Conservation (phyloP, 2,329 filamentous ascomycete genomes). For the Lecanoromycetidae sp. region DNA sequence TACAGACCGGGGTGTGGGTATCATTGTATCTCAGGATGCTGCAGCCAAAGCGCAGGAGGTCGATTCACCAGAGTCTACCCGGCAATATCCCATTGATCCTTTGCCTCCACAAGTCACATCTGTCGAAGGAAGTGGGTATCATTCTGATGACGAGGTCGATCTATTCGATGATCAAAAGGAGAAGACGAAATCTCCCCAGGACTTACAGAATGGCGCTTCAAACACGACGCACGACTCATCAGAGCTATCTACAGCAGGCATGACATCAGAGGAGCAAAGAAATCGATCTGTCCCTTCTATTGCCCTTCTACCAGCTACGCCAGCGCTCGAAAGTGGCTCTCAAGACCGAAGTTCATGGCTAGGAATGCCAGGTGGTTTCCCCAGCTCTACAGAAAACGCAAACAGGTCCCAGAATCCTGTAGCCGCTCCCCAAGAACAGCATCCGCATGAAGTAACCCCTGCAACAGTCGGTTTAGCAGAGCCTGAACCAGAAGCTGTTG, state of each 20-base stretch:
- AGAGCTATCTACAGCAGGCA: neutral
- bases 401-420: neutral
- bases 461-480: conserved; percentile 18
- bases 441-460: conserved; percentile 11
- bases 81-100: conserved; percentile 46
- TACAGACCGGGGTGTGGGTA: conserved; percentile 41
- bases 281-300: conserved; percentile 32
- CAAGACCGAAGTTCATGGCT: conserved; percentile 25
- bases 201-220: neutral
- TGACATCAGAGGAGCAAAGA: neutral
- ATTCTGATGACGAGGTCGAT: conserved; percentile 44
- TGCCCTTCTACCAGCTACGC: conserved; percentile 36
- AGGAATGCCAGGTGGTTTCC: conserved; percentile 48
- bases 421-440: neutral
- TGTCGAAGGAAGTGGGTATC: conserved; percentile 52
- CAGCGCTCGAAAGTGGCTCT: conserved; percentile 27
- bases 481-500: conserved; percentile 17
- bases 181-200: conserved; percentile 1
- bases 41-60: conserved; percentile 20
- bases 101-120: conserved; percentile 59
- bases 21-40: conserved; percentile 36
- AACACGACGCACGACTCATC: neutral
- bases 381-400: conserved; percentile 23
- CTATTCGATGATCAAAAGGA: conserved; percentile 32
- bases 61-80: neutral